Evolutionary conservation across 2,329 filamentous ascomycete genomes (phyloP), one percentile per base, ranked within the genome.

Genomic region (Exophiala viscosa): DNA sequence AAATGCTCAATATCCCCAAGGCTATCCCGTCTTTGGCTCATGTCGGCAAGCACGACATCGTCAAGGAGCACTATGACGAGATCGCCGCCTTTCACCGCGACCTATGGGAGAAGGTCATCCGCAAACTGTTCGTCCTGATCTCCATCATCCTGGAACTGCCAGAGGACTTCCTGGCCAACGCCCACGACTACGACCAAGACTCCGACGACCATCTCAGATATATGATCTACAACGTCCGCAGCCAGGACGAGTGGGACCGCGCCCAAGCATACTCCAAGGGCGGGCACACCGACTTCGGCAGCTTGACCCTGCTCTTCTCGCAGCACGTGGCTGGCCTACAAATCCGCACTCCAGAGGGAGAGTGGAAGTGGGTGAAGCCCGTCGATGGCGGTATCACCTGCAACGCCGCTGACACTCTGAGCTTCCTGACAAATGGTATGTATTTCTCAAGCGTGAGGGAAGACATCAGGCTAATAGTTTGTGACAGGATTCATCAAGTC

Each of bases 191-290:
- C 66, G 75, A 82, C 2, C 72, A 75, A 14, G 73, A 77, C 36
- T 75, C 76, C 15, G 80, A 83, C 57, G 79, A 80, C 23, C 79
- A 83, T 49, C 72, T 83, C 23, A 74, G 82, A 2, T 83, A 83
- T 64, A 83, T 84, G 79, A 72, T 76, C 44, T 82, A 82, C 60
- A 69, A 72, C 13, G 73, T 74, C 0, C 75, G 79, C 32, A 73
- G 70, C 0, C 65, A 68, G 0, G 73, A 78, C 17, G 75, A 79
- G 45, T 75, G 74, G 49, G 72, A 69, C 14, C 70, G 67, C 38
- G 68, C 69, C 1, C 71, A 73, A 1, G 65, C 75, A 0, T 75
- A 74, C 48, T 68, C 71, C 0, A 67, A 68, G 18, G 76, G 76
- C 18, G 76, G 76, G 48, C 80, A 83, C 62, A 82, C 79, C 1